Evolutionary conservation across 1,284 basidiomycete species (phyloP).

Genomic region (Puccinia coronata): DNA sequence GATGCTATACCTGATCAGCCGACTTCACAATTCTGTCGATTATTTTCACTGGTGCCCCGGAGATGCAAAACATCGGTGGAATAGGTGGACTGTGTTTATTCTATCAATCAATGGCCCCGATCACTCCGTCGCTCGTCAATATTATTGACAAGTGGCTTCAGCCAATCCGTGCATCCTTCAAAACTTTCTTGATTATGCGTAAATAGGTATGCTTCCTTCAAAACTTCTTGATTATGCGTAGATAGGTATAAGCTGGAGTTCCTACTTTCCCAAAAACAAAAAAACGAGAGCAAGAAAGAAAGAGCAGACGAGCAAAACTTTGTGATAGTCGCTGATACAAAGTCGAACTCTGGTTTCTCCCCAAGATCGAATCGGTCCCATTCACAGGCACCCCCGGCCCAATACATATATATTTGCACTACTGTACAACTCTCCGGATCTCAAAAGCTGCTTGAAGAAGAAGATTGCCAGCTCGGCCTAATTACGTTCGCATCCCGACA

Average conservation of each 20-base stretch:
- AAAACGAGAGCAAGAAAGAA: neutral
- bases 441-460: conserved; percentile 4
- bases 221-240: no score
- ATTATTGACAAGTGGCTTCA: neutral
- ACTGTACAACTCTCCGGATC: neutral
- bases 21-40: neutral
- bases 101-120: conserved; percentile 15
- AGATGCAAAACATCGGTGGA: neutral
- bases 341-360: no score
- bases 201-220: neutral
- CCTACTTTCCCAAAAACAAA: conserved; percentile 1
- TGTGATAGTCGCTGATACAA: no score
- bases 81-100: neutral
- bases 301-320: no score
- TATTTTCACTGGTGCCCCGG: neutral
- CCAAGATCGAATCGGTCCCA: conserved; percentile 2
- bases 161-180: conserved; percentile 8
- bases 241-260: conserved; percentile 10
- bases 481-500: neutral
- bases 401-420: neutral
- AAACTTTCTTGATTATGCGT: neutral
- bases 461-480: neutral
- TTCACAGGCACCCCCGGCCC: neutral
- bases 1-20: neutral
- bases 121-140: conserved; percentile 8